A percentile compares a stretch with the other conserved stretches of the same genome.
Conservation (phyloP, 257 asterid species). For the Verbena officinalis region DNA sequence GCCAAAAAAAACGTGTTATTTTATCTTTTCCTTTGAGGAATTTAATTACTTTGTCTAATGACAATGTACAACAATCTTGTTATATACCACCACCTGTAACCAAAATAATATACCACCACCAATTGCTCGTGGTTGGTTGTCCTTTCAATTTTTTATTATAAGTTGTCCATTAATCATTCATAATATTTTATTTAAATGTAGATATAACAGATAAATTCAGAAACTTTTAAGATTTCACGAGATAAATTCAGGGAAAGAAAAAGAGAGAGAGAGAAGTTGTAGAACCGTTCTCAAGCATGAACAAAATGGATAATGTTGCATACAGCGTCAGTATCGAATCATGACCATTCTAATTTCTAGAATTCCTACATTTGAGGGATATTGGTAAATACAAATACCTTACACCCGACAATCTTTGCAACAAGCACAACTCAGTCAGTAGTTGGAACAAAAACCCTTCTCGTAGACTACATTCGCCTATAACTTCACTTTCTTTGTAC, state of each 20-base stretch:
- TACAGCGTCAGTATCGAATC: background rate
- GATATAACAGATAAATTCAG: background rate
- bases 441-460: conserved; percentile 15
- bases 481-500: conserved; percentile 23
- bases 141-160: too few species aligned
- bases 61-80: too few species aligned
- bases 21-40: too few species aligned
- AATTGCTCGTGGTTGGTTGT: too few species aligned
- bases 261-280: too few species aligned
- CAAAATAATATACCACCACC: too few species aligned
- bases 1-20: too few species aligned
- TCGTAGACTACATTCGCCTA: conserved; percentile 31
- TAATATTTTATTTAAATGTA: too few species aligned
- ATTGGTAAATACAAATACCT: conserved; percentile 20
- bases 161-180: too few species aligned
- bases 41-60: too few species aligned
- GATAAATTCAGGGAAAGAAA: too few species aligned
- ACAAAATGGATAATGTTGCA: background rate
- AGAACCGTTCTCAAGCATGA: background rate
- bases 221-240: conserved; percentile 1
- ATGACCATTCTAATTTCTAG: conserved; percentile 1
- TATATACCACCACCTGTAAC: too few species aligned
- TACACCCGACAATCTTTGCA: conserved; percentile 25
- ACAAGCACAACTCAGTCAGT: conserved; percentile 27
- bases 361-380: conserved; percentile 27